Evolutionary conservation across 768 basidiomycete genomes (phyloP).

Genomic region (Russula virescens): DNA sequence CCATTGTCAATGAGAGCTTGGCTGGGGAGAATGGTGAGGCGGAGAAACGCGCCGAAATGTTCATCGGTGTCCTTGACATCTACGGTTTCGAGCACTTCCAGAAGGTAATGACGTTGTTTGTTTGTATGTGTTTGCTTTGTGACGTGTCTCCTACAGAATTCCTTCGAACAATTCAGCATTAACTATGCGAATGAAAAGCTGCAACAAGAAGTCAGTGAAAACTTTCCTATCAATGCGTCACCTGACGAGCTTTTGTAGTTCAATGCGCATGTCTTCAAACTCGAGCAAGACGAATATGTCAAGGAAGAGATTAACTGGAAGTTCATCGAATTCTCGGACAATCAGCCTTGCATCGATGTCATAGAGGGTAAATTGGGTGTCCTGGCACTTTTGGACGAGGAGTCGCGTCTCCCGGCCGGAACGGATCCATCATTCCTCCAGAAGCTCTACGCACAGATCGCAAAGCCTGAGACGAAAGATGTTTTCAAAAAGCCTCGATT

Average conservation of each 20-base stretch:
- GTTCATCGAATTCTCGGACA: slow-evolving; percentile 98
- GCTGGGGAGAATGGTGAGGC: slow-evolving; percentile 93
- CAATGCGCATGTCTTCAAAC: slow-evolving; percentile 98
- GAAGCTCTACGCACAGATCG: slow-evolving; percentile 82
- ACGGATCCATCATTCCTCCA: slow-evolving; percentile 90
- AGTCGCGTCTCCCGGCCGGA: slow-evolving; percentile 92
- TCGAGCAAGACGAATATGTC: slow-evolving; percentile 99
- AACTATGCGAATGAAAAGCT: slow-evolving; percentile 99
- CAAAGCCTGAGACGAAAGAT: slow-evolving; percentile 76
- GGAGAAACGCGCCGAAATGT: slow-evolving; percentile 89
- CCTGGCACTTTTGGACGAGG: slow-evolving; percentile 91
- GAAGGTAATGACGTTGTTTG: slow-evolving; percentile 48
- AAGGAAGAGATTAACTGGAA: slow-evolving; percentile 99
- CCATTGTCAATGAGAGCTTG: slow-evolving; percentile 94
- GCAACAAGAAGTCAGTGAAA: slow-evolving; percentile 81
- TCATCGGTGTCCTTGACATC: slow-evolving; percentile 98
- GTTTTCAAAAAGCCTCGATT: slow-evolving; percentile 99
- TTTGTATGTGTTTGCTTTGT: not conserved
- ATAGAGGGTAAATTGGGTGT: slow-evolving; percentile 98
- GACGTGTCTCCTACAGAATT: slow-evolving; percentile 48
- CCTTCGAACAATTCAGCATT: slow-evolving; percentile 98
- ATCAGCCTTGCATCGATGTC: slow-evolving; percentile 97
- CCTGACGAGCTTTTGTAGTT: slow-evolving; percentile 48
- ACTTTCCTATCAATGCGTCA: not conserved
- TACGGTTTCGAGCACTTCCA: slow-evolving; percentile 98